These are phyloP conservation scores for Leccinum rimulosum DNA, from an alignment of 768 basidiomycete genomes.

Conservation along the genomic window DNA sequence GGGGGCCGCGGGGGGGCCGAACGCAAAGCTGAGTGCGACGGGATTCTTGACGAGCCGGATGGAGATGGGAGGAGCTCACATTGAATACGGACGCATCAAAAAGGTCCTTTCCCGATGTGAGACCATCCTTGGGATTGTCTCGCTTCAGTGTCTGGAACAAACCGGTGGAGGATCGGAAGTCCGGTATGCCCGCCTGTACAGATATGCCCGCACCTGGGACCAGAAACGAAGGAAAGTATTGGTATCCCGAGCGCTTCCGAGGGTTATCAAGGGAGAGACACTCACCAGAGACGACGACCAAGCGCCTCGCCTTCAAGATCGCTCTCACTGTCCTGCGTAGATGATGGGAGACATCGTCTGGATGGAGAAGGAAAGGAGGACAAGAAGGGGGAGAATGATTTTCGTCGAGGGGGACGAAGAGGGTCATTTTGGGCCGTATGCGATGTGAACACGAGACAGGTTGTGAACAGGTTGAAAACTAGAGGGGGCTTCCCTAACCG, in stretches of 20 bases:
- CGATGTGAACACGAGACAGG: slow-evolving; percentile 24
- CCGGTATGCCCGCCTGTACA: slow-evolving; percentile 84
- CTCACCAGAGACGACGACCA: slow-evolving; percentile 86
- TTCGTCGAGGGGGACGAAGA: slow-evolving; percentile 59
- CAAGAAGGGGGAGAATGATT: slow-evolving; percentile 44
- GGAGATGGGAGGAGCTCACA: slow-evolving; percentile 42
- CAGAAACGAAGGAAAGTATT: not conserved
- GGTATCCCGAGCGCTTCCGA: slow-evolving; percentile 8
- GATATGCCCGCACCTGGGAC: slow-evolving; percentile 81
- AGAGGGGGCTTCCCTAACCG: slow-evolving; percentile 20
- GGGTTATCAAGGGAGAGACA: slow-evolving; percentile 21
- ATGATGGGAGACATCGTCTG: slow-evolving; percentile 46
- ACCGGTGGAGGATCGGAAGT: slow-evolving; percentile 81
- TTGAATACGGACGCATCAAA: slow-evolving; percentile 91
- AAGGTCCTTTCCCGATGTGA: slow-evolving; percentile 79
- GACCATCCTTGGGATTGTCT: slow-evolving; percentile 69
- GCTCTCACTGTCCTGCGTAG: slow-evolving; percentile 57
- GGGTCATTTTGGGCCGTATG: slow-evolving; percentile 48
- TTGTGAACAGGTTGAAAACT: slow-evolving; percentile 24
- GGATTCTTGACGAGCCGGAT: slow-evolving; percentile 1
- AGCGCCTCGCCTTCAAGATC: slow-evolving; percentile 73
- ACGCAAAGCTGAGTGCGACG: not conserved
- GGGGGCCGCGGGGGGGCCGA: not conserved
- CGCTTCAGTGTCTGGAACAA: slow-evolving; percentile 76
- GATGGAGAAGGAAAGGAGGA: slow-evolving; percentile 53